Evolutionary conservation across 148 eudicot species (phyloP).

Genomic region (Euryodendron excelsum): DNA sequence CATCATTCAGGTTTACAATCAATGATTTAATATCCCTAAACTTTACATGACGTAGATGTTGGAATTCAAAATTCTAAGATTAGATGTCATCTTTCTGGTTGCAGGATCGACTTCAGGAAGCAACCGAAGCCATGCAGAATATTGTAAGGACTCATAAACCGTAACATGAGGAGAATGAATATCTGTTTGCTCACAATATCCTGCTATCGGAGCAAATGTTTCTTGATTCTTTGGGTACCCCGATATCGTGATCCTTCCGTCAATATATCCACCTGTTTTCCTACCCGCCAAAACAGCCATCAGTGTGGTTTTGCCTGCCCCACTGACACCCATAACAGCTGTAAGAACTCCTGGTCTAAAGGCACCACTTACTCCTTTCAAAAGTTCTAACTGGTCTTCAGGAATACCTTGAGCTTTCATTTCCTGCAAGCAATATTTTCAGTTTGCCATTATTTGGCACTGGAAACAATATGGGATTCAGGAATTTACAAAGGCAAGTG

Average conservation of each 20-base stretch:
- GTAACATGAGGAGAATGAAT: constrained; percentile 63
- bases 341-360: constrained; percentile 66
- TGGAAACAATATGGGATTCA: not conserved
- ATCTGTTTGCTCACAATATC: constrained; percentile 62
- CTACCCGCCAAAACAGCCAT: constrained; percentile 67
- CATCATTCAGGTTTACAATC: not conserved
- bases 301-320: constrained; percentile 61
- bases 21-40: not conserved
- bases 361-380: constrained; percentile 57
- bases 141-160: constrained; percentile 44
- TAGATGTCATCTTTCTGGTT: constrained; percentile 29
- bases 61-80: not conserved
- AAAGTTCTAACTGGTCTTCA: constrained; percentile 39
- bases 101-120: constrained; percentile 39
- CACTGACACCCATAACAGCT: constrained; percentile 66
- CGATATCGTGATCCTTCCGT: constrained; percentile 49
- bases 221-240: constrained; percentile 63
- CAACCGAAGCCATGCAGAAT: constrained; percentile 58
- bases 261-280: constrained; percentile 56
- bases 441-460: not conserved
- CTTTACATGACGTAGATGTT: not conserved
- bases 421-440: constrained; percentile 24
- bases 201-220: constrained; percentile 59
- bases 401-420: constrained; percentile 44
- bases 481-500: not conserved